Conservation (phyloP, 2,329 filamentous ascomycete genomes). For the Fusarium annulatum region DNA sequence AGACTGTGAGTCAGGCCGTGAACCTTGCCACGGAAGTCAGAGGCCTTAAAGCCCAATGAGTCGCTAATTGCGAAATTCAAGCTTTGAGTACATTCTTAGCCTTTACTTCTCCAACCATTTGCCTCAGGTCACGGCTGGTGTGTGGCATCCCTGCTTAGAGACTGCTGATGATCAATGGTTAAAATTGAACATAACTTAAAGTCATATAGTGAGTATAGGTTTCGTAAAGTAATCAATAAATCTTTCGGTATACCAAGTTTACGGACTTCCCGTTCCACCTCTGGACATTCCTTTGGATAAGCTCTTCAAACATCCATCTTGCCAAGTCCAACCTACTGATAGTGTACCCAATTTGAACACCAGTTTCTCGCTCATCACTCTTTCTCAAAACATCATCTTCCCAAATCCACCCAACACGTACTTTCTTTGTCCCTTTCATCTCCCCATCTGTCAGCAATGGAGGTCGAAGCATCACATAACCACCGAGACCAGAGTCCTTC, state of each 20-base stretch:
- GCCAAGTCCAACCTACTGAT: neutral
- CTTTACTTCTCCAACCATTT: neutral
- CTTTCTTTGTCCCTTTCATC: neutral
- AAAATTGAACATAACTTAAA: too few relatives aligned
- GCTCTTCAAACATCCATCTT: neutral
- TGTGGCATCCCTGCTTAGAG: neutral
- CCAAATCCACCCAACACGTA: neutral
- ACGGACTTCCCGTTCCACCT: neutral
- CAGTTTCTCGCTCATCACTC: neutral
- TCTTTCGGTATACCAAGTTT: neutral
- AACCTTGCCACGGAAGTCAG: neutral
- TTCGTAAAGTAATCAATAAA: rapidly evolving
- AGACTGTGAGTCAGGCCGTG: neutral
- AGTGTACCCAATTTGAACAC: neutral
- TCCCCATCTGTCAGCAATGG: neutral
- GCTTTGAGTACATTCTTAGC: neutral
- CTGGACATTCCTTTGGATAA: neutral
- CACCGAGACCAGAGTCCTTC: neutral
- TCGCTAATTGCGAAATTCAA: neutral
- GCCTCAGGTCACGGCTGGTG: neutral
- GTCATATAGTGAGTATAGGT: neutral
- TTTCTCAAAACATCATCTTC: neutral
- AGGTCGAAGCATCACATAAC: neutral
- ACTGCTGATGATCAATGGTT: neutral
- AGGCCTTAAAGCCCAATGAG: neutral